Conservation (phyloP, 164 flowering plant genomes). For the Brasenia schreberi region DNA sequence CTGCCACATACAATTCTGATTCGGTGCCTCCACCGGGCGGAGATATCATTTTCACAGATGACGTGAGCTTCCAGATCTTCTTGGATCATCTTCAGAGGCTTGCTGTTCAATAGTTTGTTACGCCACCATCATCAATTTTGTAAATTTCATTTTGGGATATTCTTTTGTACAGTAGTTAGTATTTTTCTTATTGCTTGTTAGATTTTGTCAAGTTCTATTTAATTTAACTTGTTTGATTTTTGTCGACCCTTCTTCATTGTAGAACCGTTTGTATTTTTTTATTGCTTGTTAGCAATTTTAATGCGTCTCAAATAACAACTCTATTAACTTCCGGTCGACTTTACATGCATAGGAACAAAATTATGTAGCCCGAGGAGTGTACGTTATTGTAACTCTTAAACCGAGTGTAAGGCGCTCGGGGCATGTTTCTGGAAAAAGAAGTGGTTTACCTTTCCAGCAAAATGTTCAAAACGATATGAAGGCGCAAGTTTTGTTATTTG, state of each 20-base stretch:
- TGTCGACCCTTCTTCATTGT: not conserved
- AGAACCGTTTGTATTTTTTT: no score
- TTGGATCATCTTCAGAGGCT: slow-evolving; percentile 91
- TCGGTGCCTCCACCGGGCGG: slow-evolving; percentile 43
- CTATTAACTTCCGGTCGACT: no score
- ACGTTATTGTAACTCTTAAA: no score
- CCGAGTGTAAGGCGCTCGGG: no score
- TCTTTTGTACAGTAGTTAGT: slow-evolving; percentile 22
- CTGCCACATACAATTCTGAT: slow-evolving; percentile 79
- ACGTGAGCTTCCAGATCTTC: slow-evolving; percentile 88
- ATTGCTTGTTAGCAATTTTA: no score
- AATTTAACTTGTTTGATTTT: not conserved
- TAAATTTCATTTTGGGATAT: slow-evolving; percentile 6
- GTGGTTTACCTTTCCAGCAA: no score
- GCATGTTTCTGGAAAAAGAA: no score
- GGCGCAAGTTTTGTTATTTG: no score
- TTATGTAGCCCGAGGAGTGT: no score
- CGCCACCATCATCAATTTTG: slow-evolving; percentile 19
- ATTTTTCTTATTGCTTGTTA: not conserved
- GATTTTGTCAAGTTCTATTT: not conserved
- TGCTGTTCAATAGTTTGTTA: slow-evolving; percentile 51
- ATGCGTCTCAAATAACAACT: no score
- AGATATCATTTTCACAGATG: slow-evolving; percentile 84
- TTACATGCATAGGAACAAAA: no score
- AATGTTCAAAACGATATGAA: no score